Percentiles rank a stretch among this genome's conserved stretches.
These are phyloP conservation scores for Talaromyces sp. DNA, from an alignment of 2,329 filamentous ascomycete species.

Conservation along the genomic window DNA sequence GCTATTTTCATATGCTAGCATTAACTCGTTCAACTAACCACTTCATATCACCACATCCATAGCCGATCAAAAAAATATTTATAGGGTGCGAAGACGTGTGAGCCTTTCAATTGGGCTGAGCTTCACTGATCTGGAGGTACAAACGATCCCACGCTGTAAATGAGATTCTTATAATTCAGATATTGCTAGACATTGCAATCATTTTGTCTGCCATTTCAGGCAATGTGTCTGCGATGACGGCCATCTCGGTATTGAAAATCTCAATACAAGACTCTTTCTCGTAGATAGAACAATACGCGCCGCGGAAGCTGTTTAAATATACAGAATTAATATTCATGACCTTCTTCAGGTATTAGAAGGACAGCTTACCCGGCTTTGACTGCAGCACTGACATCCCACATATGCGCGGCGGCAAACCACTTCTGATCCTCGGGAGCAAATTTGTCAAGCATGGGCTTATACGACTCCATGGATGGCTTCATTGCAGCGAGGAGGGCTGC, in stretches of 20 bases:
- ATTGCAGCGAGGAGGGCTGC: conserved; percentile 18
- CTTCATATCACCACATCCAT: background rate
- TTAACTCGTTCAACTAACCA: background rate
- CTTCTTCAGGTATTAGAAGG: background rate
- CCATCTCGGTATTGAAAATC: conserved; percentile 51
- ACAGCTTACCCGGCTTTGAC: conserved; percentile 36
- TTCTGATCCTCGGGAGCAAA: conserved; percentile 41
- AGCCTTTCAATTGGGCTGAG: background rate
- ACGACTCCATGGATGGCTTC: conserved; percentile 51
- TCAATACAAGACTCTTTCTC: conserved; percentile 52
- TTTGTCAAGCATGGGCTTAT: conserved; percentile 43
- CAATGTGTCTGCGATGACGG: conserved; percentile 49
- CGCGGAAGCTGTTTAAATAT: conserved; percentile 40
- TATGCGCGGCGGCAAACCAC: conserved; percentile 60
- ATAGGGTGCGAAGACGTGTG: background rate
- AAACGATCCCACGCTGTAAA: background rate
- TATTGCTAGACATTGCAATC: background rate
- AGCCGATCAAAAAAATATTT: background rate
- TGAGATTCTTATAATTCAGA: background rate
- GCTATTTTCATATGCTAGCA: background rate
- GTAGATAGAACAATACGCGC: conserved; percentile 53
- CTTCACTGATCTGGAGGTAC: background rate
- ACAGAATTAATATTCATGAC: background rate
- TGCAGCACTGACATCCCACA: conserved; percentile 58
- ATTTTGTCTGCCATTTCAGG: conserved; percentile 46